A percentile compares a stretch with the other conserved stretches of the same genome.
Conservation (phyloP, 2,329 filamentous ascomycete genomes). For the Acarospora socialis region DNA sequence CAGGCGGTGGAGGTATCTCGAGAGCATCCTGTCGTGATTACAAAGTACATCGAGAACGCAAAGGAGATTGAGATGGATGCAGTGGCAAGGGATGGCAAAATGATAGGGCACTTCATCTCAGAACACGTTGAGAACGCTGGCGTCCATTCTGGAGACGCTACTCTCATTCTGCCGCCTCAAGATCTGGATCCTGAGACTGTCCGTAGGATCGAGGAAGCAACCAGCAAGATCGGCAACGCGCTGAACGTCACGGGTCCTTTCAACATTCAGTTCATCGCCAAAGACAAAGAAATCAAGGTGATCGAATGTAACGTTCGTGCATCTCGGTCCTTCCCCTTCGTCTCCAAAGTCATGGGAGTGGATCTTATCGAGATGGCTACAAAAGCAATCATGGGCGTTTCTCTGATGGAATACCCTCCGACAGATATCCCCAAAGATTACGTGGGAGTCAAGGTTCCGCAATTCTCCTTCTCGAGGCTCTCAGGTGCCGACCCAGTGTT, state of each 20-base stretch:
- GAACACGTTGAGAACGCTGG: conserved; percentile 98
- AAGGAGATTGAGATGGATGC: conserved; percentile 99
- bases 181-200: conserved; percentile 85
- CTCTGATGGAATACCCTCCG: conserved; percentile 68
- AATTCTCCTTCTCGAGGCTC: conserved; percentile 96
- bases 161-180: conserved; percentile 84
- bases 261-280: conserved; percentile 99
- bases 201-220: conserved; percentile 81
- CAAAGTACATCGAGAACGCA: conserved; percentile 97
- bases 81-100: conserved; percentile 68
- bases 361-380: conserved; percentile 98
- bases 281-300: conserved; percentile 99
- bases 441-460: conserved; percentile 93
- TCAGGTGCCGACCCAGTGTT: conserved; percentile 92
- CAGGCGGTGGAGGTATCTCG: conserved; percentile 88
- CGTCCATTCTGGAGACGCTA: conserved; percentile 96
- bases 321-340: conserved; percentile 92
- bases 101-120: conserved; percentile 92
- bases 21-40: conserved; percentile 94
- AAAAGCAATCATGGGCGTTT: conserved; percentile 81
- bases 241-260: conserved; percentile 92
- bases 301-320: conserved; percentile 98
- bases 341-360: conserved; percentile 96
- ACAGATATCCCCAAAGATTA: conserved; percentile 63
- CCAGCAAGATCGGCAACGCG: conserved; percentile 83